A percentile compares a stretch with the other conserved stretches of the same genome.
Conservation (phyloP, 1,139 yeast genomes). For the Taiozyma onychis region DNA sequence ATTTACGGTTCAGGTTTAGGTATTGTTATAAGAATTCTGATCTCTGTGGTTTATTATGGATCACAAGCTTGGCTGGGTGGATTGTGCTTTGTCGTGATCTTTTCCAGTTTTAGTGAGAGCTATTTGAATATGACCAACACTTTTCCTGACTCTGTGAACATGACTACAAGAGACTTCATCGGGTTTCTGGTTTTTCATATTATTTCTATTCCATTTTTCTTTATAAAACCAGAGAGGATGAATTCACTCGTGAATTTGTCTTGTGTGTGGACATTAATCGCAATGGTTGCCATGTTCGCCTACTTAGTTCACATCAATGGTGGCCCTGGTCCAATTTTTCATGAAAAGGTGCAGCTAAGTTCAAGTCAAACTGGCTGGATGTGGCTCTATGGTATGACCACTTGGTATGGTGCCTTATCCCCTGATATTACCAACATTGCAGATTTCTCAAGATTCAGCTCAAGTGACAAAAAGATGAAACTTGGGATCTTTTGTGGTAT, state of each 20-base stretch:
- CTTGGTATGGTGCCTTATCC: conserved; percentile 31
- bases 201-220: conserved; percentile 22
- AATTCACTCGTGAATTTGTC: conserved; percentile 25
- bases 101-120: conserved; percentile 26
- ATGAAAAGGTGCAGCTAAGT: conserved; percentile 16
- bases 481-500: conserved; percentile 26
- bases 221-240: conserved; percentile 26
- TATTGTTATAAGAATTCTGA: conserved; percentile 29
- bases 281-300: conserved; percentile 28
- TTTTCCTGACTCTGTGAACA: conserved; percentile 27
- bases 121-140: conserved; percentile 31
- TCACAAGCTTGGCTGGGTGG: conserved; percentile 33
- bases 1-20: conserved; percentile 31
- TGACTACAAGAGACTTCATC: conserved; percentile 30
- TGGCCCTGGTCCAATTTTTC: conserved; percentile 27
- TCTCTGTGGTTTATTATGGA: conserved; percentile 32
- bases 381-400: conserved; percentile 28
- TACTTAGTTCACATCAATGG: conserved; percentile 24
- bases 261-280: conserved; percentile 26
- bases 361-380: conserved; percentile 24
- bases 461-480: conserved; percentile 17
- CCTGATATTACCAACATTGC: conserved; percentile 38
- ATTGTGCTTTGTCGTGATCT: conserved; percentile 27
- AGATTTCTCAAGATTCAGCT: conserved; percentile 38
- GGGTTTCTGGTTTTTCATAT: conserved; percentile 29